These are phyloP conservation scores for Samsoniella hepiali DNA, from an alignment of 2,329 filamentous ascomycete species.

Conservation along the genomic window DNA sequence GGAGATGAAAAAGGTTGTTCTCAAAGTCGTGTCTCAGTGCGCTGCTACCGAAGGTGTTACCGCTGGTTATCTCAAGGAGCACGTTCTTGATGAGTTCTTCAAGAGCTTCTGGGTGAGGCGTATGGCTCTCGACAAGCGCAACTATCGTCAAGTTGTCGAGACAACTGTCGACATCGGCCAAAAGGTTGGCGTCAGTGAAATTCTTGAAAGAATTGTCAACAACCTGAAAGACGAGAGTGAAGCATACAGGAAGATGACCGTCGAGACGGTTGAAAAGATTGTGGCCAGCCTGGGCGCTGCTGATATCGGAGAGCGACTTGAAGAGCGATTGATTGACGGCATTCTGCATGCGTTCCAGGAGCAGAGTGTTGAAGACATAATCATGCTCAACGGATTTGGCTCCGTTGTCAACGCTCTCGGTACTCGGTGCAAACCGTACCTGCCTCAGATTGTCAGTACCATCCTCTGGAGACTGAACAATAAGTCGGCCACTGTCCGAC, in stretches of 20 bases:
- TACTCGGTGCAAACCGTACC: constrained; percentile 89
- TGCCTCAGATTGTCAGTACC: constrained; percentile 94
- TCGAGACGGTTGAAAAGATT: constrained; percentile 96
- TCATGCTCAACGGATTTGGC: constrained; percentile 96
- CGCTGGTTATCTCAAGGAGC: constrained; percentile 89
- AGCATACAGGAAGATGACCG: constrained; percentile 97
- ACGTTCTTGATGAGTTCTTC: constrained; percentile 94
- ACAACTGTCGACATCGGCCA: constrained; percentile 96
- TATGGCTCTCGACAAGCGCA: constrained; percentile 96
- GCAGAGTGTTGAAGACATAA: constrained; percentile 91
- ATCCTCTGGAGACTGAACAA: constrained; percentile 97
- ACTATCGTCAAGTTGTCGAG: constrained; percentile 96
- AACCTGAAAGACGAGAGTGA: constrained; percentile 98
- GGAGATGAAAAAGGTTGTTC: constrained; percentile 99
- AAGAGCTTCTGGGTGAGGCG: constrained; percentile 97
- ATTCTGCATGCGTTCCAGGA: constrained; percentile 97
- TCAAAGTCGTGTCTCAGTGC: constrained; percentile 96
- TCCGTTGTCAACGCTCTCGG: constrained; percentile 95
- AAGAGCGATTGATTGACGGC: constrained; percentile 92
- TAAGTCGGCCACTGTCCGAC: constrained; percentile 92
- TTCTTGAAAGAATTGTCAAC: constrained; percentile 85
- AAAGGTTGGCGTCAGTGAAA: constrained; percentile 96
- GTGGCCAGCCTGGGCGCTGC: constrained; percentile 90
- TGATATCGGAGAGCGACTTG: constrained; percentile 86
- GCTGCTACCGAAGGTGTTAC: constrained; percentile 93